Evolutionary conservation across 805 yeast species (phyloP).

Genomic region (Yamadazyma scolyti): DNA sequence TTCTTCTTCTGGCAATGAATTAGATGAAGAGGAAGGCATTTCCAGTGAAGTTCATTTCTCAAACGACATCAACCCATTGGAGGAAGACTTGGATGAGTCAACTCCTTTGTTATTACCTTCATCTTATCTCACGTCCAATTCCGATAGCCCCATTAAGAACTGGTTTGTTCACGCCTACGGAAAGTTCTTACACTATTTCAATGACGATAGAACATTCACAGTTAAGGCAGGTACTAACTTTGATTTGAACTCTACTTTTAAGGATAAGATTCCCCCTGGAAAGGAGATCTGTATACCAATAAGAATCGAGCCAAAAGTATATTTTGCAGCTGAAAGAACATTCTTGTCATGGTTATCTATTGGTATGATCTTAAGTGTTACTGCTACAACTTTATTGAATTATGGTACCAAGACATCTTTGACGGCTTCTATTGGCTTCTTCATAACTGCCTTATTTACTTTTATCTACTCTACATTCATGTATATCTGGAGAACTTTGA

Average conservation of each 20-base stretch:
- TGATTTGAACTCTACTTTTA: conserved; percentile 42
- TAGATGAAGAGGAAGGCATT: conserved; percentile 63
- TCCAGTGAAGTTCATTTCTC: conserved; percentile 36
- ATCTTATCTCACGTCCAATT: conserved; percentile 21
- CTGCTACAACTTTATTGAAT: conserved; percentile 80
- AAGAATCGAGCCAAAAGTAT: conserved; percentile 97
- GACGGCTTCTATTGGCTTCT: conserved; percentile 83
- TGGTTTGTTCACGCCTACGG: conserved; percentile 31
- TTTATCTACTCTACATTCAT: conserved; percentile 67
- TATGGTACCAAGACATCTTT: conserved; percentile 76
- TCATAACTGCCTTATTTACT: conserved; percentile 71
- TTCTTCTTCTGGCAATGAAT: conserved; percentile 49
- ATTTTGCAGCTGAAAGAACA: conserved; percentile 96
- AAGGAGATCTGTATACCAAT: conserved; percentile 89
- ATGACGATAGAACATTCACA: conserved; percentile 43
- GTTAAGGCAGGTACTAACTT: conserved; percentile 43
- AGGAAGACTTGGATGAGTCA: conserved; percentile 47
- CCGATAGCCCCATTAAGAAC: conserved; percentile 29
- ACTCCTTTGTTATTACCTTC: conserved; percentile 42
- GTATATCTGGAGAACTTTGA: conserved; percentile 78
- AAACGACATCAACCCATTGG: conserved; percentile 43
- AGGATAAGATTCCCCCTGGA: conserved; percentile 76
- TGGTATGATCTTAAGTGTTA: conserved; percentile 81
- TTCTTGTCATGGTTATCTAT: conserved; percentile 91
- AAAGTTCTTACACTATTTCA: conserved; percentile 36